Evolutionary conservation across 139 green algal species (phyloP), one percentile per base, ranked within the genome.

Genomic region (Tetradesmus lagerheimii): DNA sequence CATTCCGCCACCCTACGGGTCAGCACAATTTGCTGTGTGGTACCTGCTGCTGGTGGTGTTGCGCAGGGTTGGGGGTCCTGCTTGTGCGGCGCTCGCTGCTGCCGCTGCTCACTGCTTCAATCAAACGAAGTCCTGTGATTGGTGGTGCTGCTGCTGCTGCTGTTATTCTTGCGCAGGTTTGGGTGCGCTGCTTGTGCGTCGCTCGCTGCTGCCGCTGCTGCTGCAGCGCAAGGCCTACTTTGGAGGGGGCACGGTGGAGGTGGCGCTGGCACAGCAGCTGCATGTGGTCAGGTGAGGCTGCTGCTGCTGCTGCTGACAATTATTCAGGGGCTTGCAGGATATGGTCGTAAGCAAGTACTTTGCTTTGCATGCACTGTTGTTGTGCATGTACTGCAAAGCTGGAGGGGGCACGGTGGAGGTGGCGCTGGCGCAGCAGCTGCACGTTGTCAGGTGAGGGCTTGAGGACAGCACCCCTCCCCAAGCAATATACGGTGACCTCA

Each of bases 161-260:
- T 88, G 81, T 53, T 77, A 47, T n/a, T 53, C 34, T 3, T n/a
- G 29, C 39, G 50, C 64, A 88, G 96, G 97, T 20, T 87, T 99
- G 83, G 97, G 97, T 14, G 97, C 97, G 9, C 96, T 99, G 35
- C 74, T 99, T 38, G 94, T 96, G 50, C 89, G 94, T 88, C 90
- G 15, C 9, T 45, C 23, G 47, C 77, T 90, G 77, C 66, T 96
- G 86, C 84, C 47, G 50, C 64, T 96, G 81, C 93, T 98, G 84
- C 41, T 45, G 35, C 43, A 15, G 9, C 31, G 43, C n/a, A 96
- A 95, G 91, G 37, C 57, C 1, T 99, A 98, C 92, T 99, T 98
- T 94, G 96, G 97, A 4, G 97, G 97, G 2, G 97, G 97, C 25
- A 97, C 96, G 6, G 95, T 98, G 57, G 92, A 89, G 76, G 94